Percentiles rank a stretch among this genome's conserved stretches.
Conservation (phyloP, 2,329 filamentous ascomycete species). For the Xylaria sp. region DNA sequence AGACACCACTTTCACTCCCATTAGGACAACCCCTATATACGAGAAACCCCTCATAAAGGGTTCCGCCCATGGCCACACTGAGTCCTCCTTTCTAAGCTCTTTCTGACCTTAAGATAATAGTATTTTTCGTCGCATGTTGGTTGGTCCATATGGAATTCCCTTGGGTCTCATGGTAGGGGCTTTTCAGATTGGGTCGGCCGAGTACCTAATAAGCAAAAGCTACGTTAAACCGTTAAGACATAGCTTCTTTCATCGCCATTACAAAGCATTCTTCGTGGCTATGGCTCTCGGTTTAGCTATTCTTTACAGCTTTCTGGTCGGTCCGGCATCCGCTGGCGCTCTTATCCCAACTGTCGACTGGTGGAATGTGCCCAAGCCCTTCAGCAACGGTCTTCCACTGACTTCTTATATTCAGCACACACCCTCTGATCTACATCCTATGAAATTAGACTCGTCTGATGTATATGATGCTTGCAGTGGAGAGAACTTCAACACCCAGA, state of each 20-base stretch:
- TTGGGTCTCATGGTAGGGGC: constrained; percentile 28
- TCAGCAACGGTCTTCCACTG: constrained; percentile 11
- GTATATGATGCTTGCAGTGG: neutral
- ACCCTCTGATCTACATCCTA: constrained; percentile 6
- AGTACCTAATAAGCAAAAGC: constrained; percentile 26
- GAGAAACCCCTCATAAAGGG: neutral
- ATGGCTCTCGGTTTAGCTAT: constrained; percentile 18
- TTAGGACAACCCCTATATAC: neutral
- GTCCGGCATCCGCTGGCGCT: constrained; percentile 16
- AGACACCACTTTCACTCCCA: neutral
- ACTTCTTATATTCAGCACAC: constrained; percentile 3
- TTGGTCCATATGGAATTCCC: constrained; percentile 22
- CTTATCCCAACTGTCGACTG: constrained; percentile 10
- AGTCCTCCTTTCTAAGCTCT: neutral
- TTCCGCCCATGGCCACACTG: neutral
- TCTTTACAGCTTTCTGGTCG: constrained; percentile 19
- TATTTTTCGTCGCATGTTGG: constrained; percentile 29
- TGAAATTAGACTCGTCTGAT: neutral
- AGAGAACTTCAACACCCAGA: neutral
- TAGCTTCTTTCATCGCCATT: neutral
- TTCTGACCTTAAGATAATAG: neutral
- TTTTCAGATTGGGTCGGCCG: constrained; percentile 23
- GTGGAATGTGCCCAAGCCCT: constrained; percentile 15
- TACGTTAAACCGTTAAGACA: constrained; percentile 5
- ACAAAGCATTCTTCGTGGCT: constrained; percentile 15